phyloP scores from a whole-genome alignment of 176 grass and related monocot species.

The Oropetium thomaeum region DNA sequence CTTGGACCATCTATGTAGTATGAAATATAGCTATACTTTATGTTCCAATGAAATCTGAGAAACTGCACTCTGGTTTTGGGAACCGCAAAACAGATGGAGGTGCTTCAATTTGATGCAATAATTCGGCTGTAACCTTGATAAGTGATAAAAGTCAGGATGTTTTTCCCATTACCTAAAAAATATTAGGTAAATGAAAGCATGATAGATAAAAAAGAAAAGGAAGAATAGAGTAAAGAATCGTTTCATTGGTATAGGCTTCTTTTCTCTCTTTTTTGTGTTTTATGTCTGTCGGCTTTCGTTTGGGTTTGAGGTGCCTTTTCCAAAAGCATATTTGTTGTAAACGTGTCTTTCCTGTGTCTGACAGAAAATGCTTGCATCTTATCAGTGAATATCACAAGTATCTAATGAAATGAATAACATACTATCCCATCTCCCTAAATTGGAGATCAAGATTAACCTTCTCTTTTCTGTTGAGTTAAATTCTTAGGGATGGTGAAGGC shows the following conservation, averaged over 20 bases:
- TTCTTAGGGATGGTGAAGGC: too few species aligned
- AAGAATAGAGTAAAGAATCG: not conserved
- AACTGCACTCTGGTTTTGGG: not conserved
- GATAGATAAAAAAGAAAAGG: not conserved
- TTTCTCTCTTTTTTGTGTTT: not conserved
- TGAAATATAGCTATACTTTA: not conserved
- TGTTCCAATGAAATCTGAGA: not conserved
- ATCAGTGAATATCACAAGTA: not conserved
- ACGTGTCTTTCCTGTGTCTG: not conserved
- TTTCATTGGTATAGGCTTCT: not conserved
- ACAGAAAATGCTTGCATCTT: not conserved
- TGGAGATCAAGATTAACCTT: not conserved
- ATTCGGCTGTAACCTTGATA: too few species aligned
- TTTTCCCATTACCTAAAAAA: too few species aligned
- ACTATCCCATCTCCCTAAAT: not conserved
- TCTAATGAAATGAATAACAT: not conserved
- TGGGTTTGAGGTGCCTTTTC: not conserved
- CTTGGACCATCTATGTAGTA: not conserved
- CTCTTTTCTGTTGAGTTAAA: too few species aligned
- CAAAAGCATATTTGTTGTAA: not conserved
- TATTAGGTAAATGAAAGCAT: too few species aligned
- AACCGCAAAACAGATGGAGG: too few species aligned
- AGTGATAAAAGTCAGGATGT: too few species aligned
- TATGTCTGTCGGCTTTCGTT: not conserved
- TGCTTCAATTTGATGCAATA: too few species aligned